Percentiles rank a stretch among this genome's conserved stretches.
Evolutionary conservation across 352 stramenopile species (phyloP).

Genomic region (Phytophthora pini): DNA sequence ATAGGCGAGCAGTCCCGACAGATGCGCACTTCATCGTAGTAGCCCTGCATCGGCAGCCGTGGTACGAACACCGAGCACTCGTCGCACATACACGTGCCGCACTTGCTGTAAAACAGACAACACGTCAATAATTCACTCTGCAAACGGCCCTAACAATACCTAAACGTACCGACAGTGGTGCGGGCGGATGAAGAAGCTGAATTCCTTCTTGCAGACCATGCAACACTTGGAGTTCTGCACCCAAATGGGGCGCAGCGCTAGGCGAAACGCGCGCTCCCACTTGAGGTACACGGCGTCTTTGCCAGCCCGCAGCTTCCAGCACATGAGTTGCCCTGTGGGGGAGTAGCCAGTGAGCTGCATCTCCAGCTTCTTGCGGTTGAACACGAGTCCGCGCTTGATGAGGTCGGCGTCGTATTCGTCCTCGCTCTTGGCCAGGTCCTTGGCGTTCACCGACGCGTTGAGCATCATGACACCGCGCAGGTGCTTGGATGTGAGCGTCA

Average conservation of each 20-base stretch:
- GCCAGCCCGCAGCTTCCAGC: constrained; percentile 77
- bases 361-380: constrained; percentile 84
- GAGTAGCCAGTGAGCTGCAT: constrained; percentile 86
- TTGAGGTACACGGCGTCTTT: constrained; percentile 79
- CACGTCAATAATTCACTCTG: constrained; percentile 8
- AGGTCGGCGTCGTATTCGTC: constrained; percentile 76
- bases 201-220: constrained; percentile 79
- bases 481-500: constrained; percentile 81
- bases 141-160: not conserved
- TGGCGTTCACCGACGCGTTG: constrained; percentile 74
- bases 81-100: constrained; percentile 86
- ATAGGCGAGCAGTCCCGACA: constrained; percentile 82
- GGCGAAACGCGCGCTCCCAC: constrained; percentile 82
- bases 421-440: constrained; percentile 68
- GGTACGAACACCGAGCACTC: constrained; percentile 83
- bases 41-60: constrained; percentile 80
- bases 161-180: constrained; percentile 74
- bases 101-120: constrained; percentile 55
- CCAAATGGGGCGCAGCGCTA: constrained; percentile 82
- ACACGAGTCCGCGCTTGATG: constrained; percentile 73
- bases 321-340: constrained; percentile 76
- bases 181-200: constrained; percentile 77
- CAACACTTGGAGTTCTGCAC: constrained; percentile 78
- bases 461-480: constrained; percentile 88
- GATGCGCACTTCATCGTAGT: constrained; percentile 86